Conservation (phyloP, 2,329 filamentous ascomycete genomes). For the Trichoderma asperellum region DNA sequence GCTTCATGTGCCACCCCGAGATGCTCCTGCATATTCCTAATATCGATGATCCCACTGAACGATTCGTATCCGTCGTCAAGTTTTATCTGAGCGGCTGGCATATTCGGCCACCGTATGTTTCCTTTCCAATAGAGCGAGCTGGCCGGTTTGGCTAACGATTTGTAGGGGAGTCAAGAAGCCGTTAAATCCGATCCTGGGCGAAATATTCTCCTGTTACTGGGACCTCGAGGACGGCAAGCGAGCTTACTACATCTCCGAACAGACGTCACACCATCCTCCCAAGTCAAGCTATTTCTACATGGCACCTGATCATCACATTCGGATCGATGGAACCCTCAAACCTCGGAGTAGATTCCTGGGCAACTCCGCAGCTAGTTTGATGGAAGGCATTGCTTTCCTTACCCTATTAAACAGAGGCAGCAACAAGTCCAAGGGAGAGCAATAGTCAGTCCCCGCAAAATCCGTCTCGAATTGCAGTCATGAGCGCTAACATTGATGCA, state of each 20-base stretch:
- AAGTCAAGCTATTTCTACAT: constrained; percentile 99
- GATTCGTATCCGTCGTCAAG: constrained; percentile 94
- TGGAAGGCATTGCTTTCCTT: constrained; percentile 94
- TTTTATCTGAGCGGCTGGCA: constrained; percentile 99
- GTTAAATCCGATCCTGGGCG: constrained; percentile 92
- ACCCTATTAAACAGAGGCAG: constrained; percentile 77
- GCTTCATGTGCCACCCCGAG: constrained; percentile 99
- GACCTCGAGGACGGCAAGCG: constrained; percentile 81
- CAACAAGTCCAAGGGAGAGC: constrained; percentile 69
- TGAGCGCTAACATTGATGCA: constrained; percentile 41
- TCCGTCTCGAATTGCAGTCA: constrained; percentile 21
- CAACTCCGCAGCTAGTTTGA: constrained; percentile 95
- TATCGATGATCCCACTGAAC: constrained; percentile 84
- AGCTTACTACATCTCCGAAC: constrained; percentile 95
- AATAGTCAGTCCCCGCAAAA: constrained; percentile 71
- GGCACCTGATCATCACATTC: constrained; percentile 89
- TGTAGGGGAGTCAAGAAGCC: constrained; percentile 94
- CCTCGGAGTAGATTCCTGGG: constrained; percentile 93
- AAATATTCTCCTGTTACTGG: constrained; percentile 96
- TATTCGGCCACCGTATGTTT: constrained; percentile 87
- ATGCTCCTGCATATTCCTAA: constrained; percentile 85
- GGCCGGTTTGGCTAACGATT: constrained; percentile 33
- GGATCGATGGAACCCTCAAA: constrained; percentile 94
- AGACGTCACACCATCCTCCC: constrained; percentile 96
- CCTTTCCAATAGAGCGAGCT: constrained; percentile 15